These are phyloP conservation scores for Pseudogymnoascus destructans DNA, from an alignment of 2,329 filamentous ascomycete genomes.

Conservation along the genomic window DNA sequence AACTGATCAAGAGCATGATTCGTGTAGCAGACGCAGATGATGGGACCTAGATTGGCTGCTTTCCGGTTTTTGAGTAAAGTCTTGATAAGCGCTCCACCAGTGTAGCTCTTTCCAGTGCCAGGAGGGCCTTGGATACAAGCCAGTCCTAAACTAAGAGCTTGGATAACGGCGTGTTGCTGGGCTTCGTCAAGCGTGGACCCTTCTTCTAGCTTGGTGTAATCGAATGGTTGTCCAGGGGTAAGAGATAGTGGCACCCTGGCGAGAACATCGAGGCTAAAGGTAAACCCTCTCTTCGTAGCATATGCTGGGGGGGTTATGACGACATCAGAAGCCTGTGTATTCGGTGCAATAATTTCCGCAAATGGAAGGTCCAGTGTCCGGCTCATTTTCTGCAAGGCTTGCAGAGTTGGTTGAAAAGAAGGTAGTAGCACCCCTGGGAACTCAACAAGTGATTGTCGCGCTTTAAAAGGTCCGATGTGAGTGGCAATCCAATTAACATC, in stretches of 20 bases:
- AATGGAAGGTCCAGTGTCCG: slow-evolving; percentile 35
- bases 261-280: slow-evolving; percentile 31
- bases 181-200: slow-evolving; percentile 36
- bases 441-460: slow-evolving; percentile 36
- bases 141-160: slow-evolving; percentile 38
- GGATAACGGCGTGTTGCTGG: slow-evolving; percentile 38
- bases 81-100: slow-evolving; percentile 46
- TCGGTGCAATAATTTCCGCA: slow-evolving; percentile 32
- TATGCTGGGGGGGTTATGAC: slow-evolving; percentile 38
- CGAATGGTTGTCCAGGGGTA: slow-evolving; percentile 22
- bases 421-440: slow-evolving; percentile 47
- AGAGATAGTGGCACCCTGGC: slow-evolving; percentile 20
- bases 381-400: slow-evolving; percentile 41
- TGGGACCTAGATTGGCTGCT: slow-evolving; percentile 33
- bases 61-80: slow-evolving; percentile 35
- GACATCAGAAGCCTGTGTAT: slow-evolving; percentile 13
- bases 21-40: slow-evolving; percentile 33
- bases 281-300: slow-evolving; percentile 34
- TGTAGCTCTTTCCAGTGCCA: slow-evolving; percentile 55
- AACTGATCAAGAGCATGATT: slow-evolving; percentile 27
- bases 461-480: slow-evolving; percentile 15
- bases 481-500: slow-evolving; percentile 17
- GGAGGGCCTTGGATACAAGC: slow-evolving; percentile 58
- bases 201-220: slow-evolving; percentile 22
- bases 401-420: slow-evolving; percentile 43